Evolutionary conservation across 495 filamentous ascomycete genomes (phyloP), one percentile per base, ranked within the genome.

Genomic region (Cercophora scortea): DNA sequence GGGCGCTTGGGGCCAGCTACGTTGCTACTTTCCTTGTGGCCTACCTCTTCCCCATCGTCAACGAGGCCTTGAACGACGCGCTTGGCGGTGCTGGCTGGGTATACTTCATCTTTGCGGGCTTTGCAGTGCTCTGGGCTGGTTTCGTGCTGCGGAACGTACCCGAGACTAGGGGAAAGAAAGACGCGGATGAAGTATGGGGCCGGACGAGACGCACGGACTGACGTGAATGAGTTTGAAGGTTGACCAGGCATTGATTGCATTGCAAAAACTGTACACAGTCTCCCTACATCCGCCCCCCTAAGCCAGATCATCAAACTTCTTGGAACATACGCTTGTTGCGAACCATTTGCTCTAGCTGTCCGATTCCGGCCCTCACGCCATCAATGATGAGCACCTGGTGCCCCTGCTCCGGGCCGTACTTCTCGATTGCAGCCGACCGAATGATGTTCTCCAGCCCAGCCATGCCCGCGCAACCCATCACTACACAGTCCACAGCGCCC

Each of bases 401-500:
- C 0, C 86, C 89, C 45, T 77, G 71, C 12, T 74, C 66, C 42
- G 77, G 69, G 12, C 87, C 88, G 54, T 84, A 81, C 16, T 75
- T 74, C 50, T 83, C 78, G 32, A 79, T 62, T 42, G 86, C 86
- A 2, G 83, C 85, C 38, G 79, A 78, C 47, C 85, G 76, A 42
- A 96, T 89, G 46, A 87, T 85, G 51, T 83, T 77, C 50, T 92
- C 87, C 73, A 97, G 79, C 11, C 92, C 93, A 18, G 82, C 85
- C 93, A 96, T 95, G 5, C 93, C 92, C 40, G 90, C 92, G 71
- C 91, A 95, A 2, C 85, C 86, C 69, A 89, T 75, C 51, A 88
- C 79, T 19, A 89, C 82, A 53, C 86, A 79, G 32, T 78, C 78
- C 0, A 91, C 83, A 4, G 67, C 54, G 0, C 79, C 75, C 8